Conservation (phyloP, 352 stramenopile species). For the Thalassiosira oceanica region DNA sequence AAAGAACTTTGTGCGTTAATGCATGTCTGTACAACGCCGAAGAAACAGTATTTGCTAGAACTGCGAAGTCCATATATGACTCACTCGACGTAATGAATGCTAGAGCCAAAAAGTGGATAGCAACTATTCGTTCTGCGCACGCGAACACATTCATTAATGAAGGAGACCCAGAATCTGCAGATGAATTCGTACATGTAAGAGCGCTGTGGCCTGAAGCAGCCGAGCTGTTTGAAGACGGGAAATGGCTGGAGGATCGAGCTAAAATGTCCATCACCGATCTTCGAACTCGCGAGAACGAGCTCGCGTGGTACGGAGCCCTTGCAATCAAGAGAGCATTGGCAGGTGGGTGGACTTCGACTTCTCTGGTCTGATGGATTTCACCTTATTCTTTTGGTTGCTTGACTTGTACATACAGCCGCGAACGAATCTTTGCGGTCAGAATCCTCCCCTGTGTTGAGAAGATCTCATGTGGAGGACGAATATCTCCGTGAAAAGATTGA, state of each 20-base stretch:
- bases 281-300: slow-evolving; percentile 78
- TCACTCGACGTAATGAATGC: slow-evolving; percentile 61
- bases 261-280: slow-evolving; percentile 59
- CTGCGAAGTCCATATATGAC: slow-evolving; percentile 65
- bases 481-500: slow-evolving; percentile 52
- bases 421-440: too few relatives aligned
- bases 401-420: too few relatives aligned
- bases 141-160: slow-evolving; percentile 37
- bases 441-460: slow-evolving; percentile 39
- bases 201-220: slow-evolving; percentile 70
- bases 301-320: slow-evolving; percentile 73
- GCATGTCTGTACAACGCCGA: slow-evolving; percentile 68
- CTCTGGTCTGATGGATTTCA: too few relatives aligned
- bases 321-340: slow-evolving; percentile 55
- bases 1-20: slow-evolving; percentile 80
- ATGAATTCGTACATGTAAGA: slow-evolving; percentile 63
- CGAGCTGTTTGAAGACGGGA: slow-evolving; percentile 61
- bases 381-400: too few relatives aligned
- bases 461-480: slow-evolving; percentile 61
- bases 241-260: slow-evolving; percentile 60
- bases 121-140: slow-evolving; percentile 66
- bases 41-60: slow-evolving; percentile 72
- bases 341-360: slow-evolving; percentile 55
- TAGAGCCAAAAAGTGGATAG: slow-evolving; percentile 66
- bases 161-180: slow-evolving; percentile 16